Evolutionary conservation across 495 filamentous ascomycete genomes (phyloP).

Genomic region (Clavariopsis aquatica): DNA sequence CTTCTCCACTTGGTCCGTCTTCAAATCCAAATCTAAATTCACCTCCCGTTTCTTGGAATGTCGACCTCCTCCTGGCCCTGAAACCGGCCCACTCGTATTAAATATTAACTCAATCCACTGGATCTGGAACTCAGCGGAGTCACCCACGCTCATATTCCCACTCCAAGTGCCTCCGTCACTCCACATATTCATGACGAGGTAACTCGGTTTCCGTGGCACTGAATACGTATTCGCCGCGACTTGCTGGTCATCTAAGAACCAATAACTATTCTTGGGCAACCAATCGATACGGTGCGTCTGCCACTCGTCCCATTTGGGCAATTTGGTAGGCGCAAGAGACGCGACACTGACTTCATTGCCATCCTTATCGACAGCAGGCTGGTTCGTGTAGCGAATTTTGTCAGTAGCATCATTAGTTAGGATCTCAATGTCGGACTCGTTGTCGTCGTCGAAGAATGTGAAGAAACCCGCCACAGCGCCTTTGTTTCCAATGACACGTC

Average conservation of each 20-base stretch:
- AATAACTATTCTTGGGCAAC: slow-evolving; percentile 60
- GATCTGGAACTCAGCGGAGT: slow-evolving; percentile 65
- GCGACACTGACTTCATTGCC: slow-evolving; percentile 50
- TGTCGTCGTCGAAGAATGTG: slow-evolving; percentile 45
- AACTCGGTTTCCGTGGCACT: slow-evolving; percentile 59
- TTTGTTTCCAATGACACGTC: slow-evolving; percentile 45
- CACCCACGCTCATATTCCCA: slow-evolving; percentile 64
- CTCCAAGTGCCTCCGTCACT: slow-evolving; percentile 73
- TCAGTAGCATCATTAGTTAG: slow-evolving; percentile 32
- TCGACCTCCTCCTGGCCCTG: slow-evolving; percentile 19
- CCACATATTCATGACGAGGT: slow-evolving; percentile 73
- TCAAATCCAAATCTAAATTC: background rate
- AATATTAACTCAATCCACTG: slow-evolving; percentile 76
- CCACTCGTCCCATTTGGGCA: slow-evolving; percentile 63
- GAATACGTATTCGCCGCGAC: slow-evolving; percentile 63
- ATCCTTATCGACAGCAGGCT: slow-evolving; percentile 53
- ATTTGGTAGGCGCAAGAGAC: slow-evolving; percentile 52
- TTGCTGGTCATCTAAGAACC: slow-evolving; percentile 64
- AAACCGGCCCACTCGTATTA: slow-evolving; percentile 53
- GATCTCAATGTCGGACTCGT: slow-evolving; percentile 42
- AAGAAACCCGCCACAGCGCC: slow-evolving; percentile 44
- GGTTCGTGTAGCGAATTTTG: slow-evolving; percentile 63
- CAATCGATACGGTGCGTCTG: slow-evolving; percentile 74
- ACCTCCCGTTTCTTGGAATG: slow-evolving; percentile 17
- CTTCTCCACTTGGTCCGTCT: slow-evolving; percentile 7